Evolutionary conservation across 2,329 filamentous ascomycete species (phyloP).

Genomic region (Claviceps lovelessii): DNA sequence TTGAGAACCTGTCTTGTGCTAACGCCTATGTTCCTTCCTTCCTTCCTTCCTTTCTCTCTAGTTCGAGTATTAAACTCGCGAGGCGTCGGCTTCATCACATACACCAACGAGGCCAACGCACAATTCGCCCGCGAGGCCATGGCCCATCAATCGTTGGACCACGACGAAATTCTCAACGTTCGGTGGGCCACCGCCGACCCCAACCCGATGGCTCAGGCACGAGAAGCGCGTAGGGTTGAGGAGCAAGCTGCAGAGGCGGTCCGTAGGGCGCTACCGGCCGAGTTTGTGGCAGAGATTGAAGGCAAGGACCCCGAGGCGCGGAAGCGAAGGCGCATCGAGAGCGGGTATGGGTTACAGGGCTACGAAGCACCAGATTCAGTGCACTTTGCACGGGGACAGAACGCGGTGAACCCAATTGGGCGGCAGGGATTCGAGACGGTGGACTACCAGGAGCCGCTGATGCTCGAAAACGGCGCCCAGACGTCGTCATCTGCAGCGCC

Average conservation of each 20-base stretch:
- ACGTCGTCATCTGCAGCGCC: slow-evolving; percentile 10
- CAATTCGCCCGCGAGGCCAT: slow-evolving; percentile 92
- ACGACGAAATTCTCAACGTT: slow-evolving; percentile 87
- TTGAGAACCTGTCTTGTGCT: background rate
- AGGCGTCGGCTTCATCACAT: slow-evolving; percentile 91
- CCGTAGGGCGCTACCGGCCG: slow-evolving; percentile 69
- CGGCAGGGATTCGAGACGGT: slow-evolving; percentile 43
- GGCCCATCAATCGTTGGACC: slow-evolving; percentile 84
- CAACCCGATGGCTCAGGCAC: slow-evolving; percentile 85
- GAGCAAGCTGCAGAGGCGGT: slow-evolving; percentile 95
- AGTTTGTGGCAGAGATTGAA: slow-evolving; percentile 88
- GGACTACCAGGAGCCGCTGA: slow-evolving; percentile 44
- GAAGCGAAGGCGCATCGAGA: slow-evolving; percentile 81
- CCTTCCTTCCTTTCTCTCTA: no score
- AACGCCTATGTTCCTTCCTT: background rate
- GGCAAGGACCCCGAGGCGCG: slow-evolving; percentile 74
- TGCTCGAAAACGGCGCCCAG: slow-evolving; percentile 41
- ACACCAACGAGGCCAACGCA: slow-evolving; percentile 75
- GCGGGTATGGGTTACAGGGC: slow-evolving; percentile 73
- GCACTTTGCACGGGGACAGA: slow-evolving; percentile 71
- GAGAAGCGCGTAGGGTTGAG: slow-evolving; percentile 77
- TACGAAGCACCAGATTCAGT: slow-evolving; percentile 92
- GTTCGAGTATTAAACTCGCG: slow-evolving; percentile 72
- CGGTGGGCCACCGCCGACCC: slow-evolving; percentile 95
- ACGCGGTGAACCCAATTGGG: slow-evolving; percentile 46